phyloP scores from a whole-genome alignment of 208 protist species.

The Trypanosoma caninum region DNA sequence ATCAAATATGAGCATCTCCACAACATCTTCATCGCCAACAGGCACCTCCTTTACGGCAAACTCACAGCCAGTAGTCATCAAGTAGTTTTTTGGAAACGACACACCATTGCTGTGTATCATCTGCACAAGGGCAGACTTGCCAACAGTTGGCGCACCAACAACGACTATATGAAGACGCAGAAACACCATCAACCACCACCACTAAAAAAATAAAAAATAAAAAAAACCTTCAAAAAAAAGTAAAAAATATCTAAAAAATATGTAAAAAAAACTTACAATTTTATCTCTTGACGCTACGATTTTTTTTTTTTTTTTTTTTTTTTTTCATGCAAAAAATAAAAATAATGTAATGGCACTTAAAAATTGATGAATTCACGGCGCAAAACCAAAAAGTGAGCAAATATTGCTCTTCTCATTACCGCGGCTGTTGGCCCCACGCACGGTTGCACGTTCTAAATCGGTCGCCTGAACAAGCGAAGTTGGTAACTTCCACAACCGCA shows the following conservation, averaged over 20 bases:
- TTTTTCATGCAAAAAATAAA: no score
- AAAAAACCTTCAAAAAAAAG: not conserved
- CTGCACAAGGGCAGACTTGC: conserved; percentile 90
- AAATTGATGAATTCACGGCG: conserved; percentile 1
- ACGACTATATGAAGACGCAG: conserved; percentile 82
- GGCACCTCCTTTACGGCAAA: conserved; percentile 86
- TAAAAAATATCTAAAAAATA: conserved; percentile 1
- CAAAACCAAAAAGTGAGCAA: conserved; percentile 61
- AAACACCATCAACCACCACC: conserved; percentile 59
- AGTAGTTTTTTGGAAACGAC: conserved; percentile 87
- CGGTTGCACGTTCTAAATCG: conserved; percentile 69
- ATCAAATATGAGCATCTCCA: conserved; percentile 87
- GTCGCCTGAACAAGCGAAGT: conserved; percentile 65
- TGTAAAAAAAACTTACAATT: not conserved
- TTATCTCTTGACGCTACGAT: no score
- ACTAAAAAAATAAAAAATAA: not conserved
- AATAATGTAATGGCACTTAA: not conserved
- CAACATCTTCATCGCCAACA: conserved; percentile 73
- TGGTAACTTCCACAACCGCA: conserved; percentile 74
- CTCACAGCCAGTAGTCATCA: conserved; percentile 93
- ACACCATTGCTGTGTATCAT: conserved; percentile 89
- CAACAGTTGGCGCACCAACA: conserved; percentile 84
- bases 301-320: no score
- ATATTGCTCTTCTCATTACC: conserved; percentile 28
- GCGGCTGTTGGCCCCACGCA: conserved; percentile 33